Evolutionary conservation across 225 moss, liverwort and hornwort genomes (phyloP).

Genomic region (Thuidium tamariscinum): DNA sequence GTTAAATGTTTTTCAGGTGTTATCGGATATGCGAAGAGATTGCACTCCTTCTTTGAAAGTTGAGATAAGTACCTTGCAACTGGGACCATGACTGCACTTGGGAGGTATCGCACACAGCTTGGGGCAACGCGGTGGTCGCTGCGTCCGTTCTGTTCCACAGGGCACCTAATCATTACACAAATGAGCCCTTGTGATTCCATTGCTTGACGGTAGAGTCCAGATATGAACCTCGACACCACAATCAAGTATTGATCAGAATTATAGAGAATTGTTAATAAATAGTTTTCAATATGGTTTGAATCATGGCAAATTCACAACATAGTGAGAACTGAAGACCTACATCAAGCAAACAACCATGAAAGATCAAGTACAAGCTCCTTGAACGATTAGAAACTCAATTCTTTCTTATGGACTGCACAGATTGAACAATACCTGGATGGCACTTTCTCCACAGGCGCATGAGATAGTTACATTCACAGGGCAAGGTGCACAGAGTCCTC

Average conservation of each 20-base stretch:
- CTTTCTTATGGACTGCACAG: neutral
- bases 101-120: slow-evolving; percentile 58
- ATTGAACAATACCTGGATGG: slow-evolving; percentile 46
- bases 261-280: neutral
- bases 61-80: slow-evolving; percentile 46
- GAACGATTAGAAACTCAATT: neutral
- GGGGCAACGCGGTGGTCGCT: slow-evolving; percentile 74
- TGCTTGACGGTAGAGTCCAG: neutral
- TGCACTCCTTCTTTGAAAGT: neutral
- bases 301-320: neutral
- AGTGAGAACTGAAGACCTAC: neutral
- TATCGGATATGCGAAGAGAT: neutral
- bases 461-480: slow-evolving; percentile 67
- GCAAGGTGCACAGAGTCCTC: slow-evolving; percentile 92
- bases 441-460: slow-evolving; percentile 85
- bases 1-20: neutral
- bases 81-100: slow-evolving; percentile 53
- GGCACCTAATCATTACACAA: slow-evolving; percentile 51
- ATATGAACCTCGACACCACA: neutral
- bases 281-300: neutral
- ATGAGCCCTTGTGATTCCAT: neutral
- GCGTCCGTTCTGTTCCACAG: slow-evolving; percentile 78
- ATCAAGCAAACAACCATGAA: neutral
- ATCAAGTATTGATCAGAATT: neutral
- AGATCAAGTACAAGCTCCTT: neutral